Conservation (phyloP, 2,329 filamentous ascomycete species). For the Fusarium drepaniforme region DNA sequence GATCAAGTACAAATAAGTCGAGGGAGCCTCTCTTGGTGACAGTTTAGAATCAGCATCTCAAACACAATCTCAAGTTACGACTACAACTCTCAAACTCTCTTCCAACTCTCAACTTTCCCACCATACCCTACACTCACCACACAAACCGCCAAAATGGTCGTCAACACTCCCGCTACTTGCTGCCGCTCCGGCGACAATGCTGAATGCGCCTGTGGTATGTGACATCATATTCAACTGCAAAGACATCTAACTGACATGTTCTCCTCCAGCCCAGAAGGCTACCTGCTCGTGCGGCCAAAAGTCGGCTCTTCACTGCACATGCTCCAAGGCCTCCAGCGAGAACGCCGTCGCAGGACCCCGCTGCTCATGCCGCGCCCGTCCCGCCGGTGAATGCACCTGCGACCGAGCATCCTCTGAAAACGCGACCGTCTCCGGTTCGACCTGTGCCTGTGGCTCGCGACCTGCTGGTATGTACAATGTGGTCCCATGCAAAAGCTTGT, state of each 20-base stretch:
- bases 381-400: conserved; percentile 85
- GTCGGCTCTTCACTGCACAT: conserved; percentile 87
- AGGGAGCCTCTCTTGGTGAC: conserved; percentile 11
- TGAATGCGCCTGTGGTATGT: conserved; percentile 70
- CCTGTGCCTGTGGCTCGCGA: conserved; percentile 84
- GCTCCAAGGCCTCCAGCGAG: conserved; percentile 80
- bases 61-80: not conserved
- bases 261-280: conserved; percentile 67
- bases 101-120: not conserved
- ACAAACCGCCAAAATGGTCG: conserved; percentile 45
- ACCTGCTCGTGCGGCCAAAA: conserved; percentile 93
- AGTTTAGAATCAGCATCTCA: not conserved
- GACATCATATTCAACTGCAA: conserved; percentile 6
- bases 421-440: conserved; percentile 65
- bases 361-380: conserved; percentile 87
- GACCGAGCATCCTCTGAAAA: conserved; percentile 80
- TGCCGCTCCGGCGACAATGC: conserved; percentile 64
- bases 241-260: conserved; percentile 3
- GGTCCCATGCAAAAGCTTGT: not conserved
- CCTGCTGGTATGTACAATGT: conserved; percentile 69
- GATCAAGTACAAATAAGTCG: conserved; percentile 43
- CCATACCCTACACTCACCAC: not conserved
- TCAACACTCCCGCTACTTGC: conserved; percentile 61
- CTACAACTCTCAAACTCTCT: conserved; percentile 3
- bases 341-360: conserved; percentile 79